Evolutionary conservation across 2,329 filamentous ascomycete species (phyloP), one percentile per base, ranked within the genome.

Genomic region (Aspergillus ochraceoroseus): DNA sequence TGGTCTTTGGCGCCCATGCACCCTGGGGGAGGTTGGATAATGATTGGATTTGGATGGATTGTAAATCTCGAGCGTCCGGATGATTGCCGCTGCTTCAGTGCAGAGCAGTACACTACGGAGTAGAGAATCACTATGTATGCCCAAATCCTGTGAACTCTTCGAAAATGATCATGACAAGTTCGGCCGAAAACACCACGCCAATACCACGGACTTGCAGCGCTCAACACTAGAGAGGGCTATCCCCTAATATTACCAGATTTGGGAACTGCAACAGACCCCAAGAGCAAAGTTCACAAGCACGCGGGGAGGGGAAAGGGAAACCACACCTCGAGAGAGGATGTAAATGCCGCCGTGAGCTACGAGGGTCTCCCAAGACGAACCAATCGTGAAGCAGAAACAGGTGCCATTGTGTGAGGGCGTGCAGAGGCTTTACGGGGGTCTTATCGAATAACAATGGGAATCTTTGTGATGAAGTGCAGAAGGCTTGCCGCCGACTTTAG

Each of bases 1-100:
- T 33, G 41, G n/a, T 25, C 26, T 18, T 47, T 44, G 43, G 48
- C 48, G 48, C 48, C 41, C 46, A 51, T 51, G 48, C 44, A 46
- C 22, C n/a, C 14, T 30, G 13, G 22, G 32, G 37, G 15, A 11
- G 32, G 18, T 11, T 30, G 9, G 8, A n/a, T 15, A 30, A n/a
- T 46, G 39, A 53, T 53, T 53, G 49, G 51, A 32, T 20, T 13
- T 19, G 25, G 5, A 15, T 20, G 27, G n/a, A 25, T 31, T 13
- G 25, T 26, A 26, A 43, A 39, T 9, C 9, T 22, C 30, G 14
- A 18, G 40, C 39, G 47, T 41, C 47, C 48, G 49, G 49, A 23
- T 13, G 19, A 41, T 40, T 47, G 38, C 32, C 22, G 9, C 20
- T 5, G 20, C 20, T n/a, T n/a, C n/a, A n/a, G n/a, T n/a, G n/a